Percentiles rank a stretch among this genome's conserved stretches.
Conservation (phyloP, 164 flowering plant genomes). For the Euptelea pleiosperma region DNA sequence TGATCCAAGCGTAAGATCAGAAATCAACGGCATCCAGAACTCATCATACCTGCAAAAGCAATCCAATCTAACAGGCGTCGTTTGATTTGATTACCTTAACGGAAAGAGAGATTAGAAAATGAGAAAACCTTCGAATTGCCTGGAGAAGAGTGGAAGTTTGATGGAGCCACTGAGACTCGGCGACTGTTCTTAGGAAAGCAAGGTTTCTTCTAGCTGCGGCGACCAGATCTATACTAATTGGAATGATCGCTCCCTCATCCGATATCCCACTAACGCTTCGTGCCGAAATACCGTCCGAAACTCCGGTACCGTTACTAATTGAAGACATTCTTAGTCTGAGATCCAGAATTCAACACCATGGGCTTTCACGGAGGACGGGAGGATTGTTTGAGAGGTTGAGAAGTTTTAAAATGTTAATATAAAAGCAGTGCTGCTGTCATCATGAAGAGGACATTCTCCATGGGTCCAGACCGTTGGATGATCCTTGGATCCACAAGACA, state of each 20-base stretch:
- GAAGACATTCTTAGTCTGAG: too few species aligned
- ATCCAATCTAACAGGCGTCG: background rate
- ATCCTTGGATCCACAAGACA: too few species aligned
- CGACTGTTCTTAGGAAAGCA: slow-evolving; percentile 50
- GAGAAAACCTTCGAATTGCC: slow-evolving; percentile 63
- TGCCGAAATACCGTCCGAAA: background rate
- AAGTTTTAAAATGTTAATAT: too few species aligned
- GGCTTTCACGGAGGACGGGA: too few species aligned
- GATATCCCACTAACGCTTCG: slow-evolving; percentile 44
- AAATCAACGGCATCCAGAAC: slow-evolving; percentile 93
- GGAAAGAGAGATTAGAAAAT: background rate
- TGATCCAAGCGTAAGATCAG: slow-evolving; percentile 43
- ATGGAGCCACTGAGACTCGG: slow-evolving; percentile 64
- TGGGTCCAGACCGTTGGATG: too few species aligned
- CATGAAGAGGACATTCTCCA: too few species aligned
- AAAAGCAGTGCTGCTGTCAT: too few species aligned
- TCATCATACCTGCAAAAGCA: slow-evolving; percentile 64
- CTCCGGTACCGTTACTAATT: slow-evolving; percentile 1
- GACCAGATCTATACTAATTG: slow-evolving; percentile 65
- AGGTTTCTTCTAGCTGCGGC: slow-evolving; percentile 60
- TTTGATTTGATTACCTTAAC: background rate
- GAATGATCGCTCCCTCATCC: slow-evolving; percentile 24
- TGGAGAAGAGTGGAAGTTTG: slow-evolving; percentile 38
- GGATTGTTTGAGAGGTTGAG: too few species aligned
- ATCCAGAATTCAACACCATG: too few species aligned